A percentile compares a stretch with the other conserved stretches of the same genome.
These are phyloP conservation scores for Cryptosporidium meleagridis DNA, from an alignment of 169 alveolate species.

Conservation along the genomic window DNA sequence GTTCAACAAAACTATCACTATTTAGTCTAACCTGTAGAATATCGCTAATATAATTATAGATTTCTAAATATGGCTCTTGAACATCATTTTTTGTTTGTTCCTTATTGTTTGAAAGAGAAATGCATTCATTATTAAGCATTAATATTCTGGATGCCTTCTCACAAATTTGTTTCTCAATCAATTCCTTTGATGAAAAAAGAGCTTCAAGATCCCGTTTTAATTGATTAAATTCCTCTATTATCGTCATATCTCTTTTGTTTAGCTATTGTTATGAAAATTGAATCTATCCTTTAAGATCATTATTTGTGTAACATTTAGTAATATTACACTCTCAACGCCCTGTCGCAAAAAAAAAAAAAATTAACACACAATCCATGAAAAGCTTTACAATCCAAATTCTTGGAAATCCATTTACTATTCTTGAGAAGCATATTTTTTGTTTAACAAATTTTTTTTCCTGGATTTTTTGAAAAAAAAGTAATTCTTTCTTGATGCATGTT, in stretches of 20 bases:
- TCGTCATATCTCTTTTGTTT: constrained; percentile 16
- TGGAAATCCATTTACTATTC: background rate
- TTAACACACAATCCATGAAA: background rate
- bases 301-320: background rate
- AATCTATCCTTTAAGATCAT: background rate
- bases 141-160: constrained; percentile 36
- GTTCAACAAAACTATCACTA: background rate
- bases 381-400: background rate
- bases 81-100: background rate
- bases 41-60: constrained; percentile 45
- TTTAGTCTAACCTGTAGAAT: constrained; percentile 14
- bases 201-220: constrained; percentile 37
- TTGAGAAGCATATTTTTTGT: background rate
- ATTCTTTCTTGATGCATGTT: background rate
- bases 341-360: background rate
- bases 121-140: constrained; percentile 49
- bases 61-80: constrained; percentile 11
- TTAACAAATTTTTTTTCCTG: too few relatives aligned
- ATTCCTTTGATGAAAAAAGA: constrained; percentile 38
- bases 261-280: background rate
- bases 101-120: constrained; percentile 9
- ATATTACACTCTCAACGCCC: constrained; percentile 24
- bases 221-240: constrained; percentile 26
- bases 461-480: too few relatives aligned
- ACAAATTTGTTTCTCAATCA: constrained; percentile 22